Conservation (phyloP, 1,139 yeast genomes). For the Blastobotrys malaysiensis region DNA sequence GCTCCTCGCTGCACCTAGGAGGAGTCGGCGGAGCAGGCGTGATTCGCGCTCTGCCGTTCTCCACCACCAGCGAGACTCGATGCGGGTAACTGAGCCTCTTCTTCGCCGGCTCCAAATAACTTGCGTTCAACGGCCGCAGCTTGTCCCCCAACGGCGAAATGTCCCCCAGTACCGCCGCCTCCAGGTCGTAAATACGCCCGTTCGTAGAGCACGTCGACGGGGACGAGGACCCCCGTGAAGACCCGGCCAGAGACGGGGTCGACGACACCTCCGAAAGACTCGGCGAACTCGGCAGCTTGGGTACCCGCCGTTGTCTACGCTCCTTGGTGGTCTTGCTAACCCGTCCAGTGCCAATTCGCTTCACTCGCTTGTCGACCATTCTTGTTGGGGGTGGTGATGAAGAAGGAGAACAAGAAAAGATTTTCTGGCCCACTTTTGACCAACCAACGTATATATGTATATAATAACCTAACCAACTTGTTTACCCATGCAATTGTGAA, state of each 20-base stretch:
- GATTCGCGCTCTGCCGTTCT: conserved; percentile 10
- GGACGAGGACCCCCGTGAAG: background rate
- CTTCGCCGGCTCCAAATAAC: background rate
- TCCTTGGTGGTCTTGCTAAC: background rate
- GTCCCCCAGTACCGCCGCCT: background rate
- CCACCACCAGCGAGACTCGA: conserved; percentile 5
- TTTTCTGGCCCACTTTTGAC: background rate
- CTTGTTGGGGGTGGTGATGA: background rate
- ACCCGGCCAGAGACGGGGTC: background rate
- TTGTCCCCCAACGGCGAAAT: background rate
- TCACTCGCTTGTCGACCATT: background rate
- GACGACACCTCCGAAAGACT: background rate
- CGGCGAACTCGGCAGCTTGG: background rate
- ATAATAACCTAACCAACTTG: background rate
- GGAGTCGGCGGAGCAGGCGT: background rate
- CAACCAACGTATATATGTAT: background rate
- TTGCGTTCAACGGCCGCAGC: background rate
- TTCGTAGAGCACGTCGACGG: background rate
- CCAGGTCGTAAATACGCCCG: background rate
- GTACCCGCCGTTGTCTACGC: background rate
- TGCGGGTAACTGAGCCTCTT: conserved; percentile 1
- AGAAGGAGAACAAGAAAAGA: background rate
- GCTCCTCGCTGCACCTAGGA: background rate
- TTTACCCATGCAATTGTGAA: background rate
- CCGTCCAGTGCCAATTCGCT: background rate